Base-by-base conservation (phyloP, 192 early-diverging fungal genomes). In the Obelidium mucronatum region DNA sequence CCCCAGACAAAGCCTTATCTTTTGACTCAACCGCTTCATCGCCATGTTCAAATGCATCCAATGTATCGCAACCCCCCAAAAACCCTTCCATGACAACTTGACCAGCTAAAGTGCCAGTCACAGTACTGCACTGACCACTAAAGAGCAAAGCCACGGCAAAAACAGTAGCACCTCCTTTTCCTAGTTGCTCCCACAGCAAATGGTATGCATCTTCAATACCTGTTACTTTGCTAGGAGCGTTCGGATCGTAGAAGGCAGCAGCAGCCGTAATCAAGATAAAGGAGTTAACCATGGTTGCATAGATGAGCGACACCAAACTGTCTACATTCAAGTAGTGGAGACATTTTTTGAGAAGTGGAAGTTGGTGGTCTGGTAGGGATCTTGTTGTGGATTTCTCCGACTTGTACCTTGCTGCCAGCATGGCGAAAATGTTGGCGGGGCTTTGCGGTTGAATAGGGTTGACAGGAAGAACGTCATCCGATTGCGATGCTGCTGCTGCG, bases 21-120 rank as follows among this genome's bases (percentile, higher is more conserved):
- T 65, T 39, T 36, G 17, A 8, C 5, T 26, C 63, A 39, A 37
- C 63, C 66, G 31, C 24, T 31, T 31, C 55, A 58, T 58, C 55
- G 5, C 22, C 55, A n/a, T n/a, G n/a, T 15, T 6, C 11, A 0
- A 48, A 6, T 22, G 55, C 55, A 58, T 58, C 55, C 53, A 30
- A 52, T 22, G 26, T 34, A 33, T 36, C 82, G 61, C 4, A 89
- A 85, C 66, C 66, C 6, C 72, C 72, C 62, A 92, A 72, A 74
- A 93, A 93, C 0, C 92, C 92, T 26, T 86, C 84, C 91, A 92
- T 92, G 8, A 92, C 86, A 40, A 92, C 86, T 74, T 92, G 91
- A 30, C 90, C 90, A 1, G 91, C 91, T 68, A 93, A 68, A 17
- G 92, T 93, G 0, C 90, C 92, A 0, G 92, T 92, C n/a, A 93